Base-by-base conservation (phyloP, 768 basidiomycete genomes). In the Cyclocybe cylindracea region DNA sequence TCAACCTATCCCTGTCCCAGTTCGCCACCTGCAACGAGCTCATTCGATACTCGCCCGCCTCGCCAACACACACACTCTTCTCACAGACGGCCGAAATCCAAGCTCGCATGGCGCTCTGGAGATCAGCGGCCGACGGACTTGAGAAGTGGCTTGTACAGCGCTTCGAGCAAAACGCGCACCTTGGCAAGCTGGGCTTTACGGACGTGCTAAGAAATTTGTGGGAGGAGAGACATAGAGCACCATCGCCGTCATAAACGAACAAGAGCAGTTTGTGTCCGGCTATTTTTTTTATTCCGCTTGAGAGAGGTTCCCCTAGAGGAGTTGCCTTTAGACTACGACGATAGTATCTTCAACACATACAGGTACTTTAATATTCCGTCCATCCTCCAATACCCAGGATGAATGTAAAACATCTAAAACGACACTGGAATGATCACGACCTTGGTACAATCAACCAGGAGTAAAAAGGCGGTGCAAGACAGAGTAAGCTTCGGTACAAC, bases 1-100 rank as follows among this genome's bases (percentile, higher is more conserved):
- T 94, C 70, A 98, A 98, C 73, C 86, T 98, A 45, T 91, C 91
- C 10, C 74, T 97, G 29, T 94, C 93, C n/a, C 92, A 96, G 72
- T 94, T 96, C 61, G 89, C 92, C 56, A 91, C 88, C 36, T 96
- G 92, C 66, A 85, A 90, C 59, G 95, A 98, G 70, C 84, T 83
- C 60, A 94, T 98, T 70, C 85, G 83, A 50, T 98, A 98, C 66
- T 77, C 78, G 1, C 95, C 94, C 1, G 71, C 78, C n/a, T 78
- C 82, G 0, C 62, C 74, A 18, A 71, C 78, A 43, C 77, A 81
- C 42, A 97, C 94, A 7, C 62, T 77, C 29, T 98, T 98, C 66
- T 67, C 75, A 4, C 95, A 97, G 69, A 92, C 93, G n/a, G 95
- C 95, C 2, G 88, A 94, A 70, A 85, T 98, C 48, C 89, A 93